Evolutionary conservation across 306 rosid species (phyloP), one percentile per base, ranked within the genome.

Genomic region (Medicago lupulina): DNA sequence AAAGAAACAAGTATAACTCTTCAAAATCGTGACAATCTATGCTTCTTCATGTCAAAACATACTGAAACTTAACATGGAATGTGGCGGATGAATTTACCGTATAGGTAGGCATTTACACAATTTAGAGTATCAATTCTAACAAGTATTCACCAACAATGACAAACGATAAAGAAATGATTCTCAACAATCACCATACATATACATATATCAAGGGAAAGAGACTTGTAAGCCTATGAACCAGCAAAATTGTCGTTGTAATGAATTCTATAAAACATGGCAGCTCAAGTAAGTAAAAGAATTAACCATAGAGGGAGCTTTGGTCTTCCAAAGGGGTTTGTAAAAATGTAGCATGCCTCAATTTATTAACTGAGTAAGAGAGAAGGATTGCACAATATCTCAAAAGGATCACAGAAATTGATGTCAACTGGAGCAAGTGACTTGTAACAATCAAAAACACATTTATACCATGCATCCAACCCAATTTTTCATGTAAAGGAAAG

Each of bases 1-100:
- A 73, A 76, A 86, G 76, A 77, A 75, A 82, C 34, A 83, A 83
- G 66, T 59, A 59, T 58, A 43, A 39, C 9, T 21, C 67, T 46
- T 19, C 74, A 61, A 36, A 60, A 80, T 68, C 59, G 63, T 53
- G 44, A 51, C n/a, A 80, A 51, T 40, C 51, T 11, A 36, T 49
- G 41, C 51, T 57, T 15, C 81, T 36, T 39, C 67, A 9, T 54
- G 51, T 70, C 58, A 64, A 55, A 71, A 58, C 60, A 54, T 8
- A 31, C 64, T 15, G 53, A 74, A 75, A 64, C 13, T 57, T 68
- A 77, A 55, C 13, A 63, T 49, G n/a, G 40, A 5, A 53, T 54
- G 63, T 44, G n/a, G 73, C 44, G 67, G 66, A 61, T 14, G 44
- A 61, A 61, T 61, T 61, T 31, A 43, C 19, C 12, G 34, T 43